These are phyloP conservation scores for Alternaria hordeiaustralica DNA, from an alignment of 2,329 filamentous ascomycete species.

Conservation along the genomic window DNA sequence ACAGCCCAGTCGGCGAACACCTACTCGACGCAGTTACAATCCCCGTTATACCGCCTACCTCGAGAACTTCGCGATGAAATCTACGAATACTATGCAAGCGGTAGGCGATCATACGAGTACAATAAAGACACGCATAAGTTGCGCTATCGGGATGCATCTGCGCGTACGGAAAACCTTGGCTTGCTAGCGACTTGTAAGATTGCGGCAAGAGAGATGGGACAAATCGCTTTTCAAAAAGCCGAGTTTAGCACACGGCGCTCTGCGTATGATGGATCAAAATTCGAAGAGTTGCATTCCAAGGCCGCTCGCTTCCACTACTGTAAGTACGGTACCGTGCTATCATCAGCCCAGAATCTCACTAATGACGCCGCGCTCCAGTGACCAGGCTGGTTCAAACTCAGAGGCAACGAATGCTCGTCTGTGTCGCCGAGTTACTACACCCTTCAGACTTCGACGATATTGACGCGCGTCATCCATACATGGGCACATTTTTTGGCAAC, in stretches of 20 bases:
- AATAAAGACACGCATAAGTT: neutral
- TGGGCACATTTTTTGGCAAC: no score
- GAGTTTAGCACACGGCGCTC: neutral
- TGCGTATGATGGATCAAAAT: neutral
- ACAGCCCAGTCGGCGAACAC: fast-evolving
- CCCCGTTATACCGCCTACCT: neutral
- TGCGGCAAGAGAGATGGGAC: fast-evolving
- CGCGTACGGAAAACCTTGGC: neutral
- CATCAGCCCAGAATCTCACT: no score
- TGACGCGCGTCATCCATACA: no score
- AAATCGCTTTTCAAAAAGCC: neutral
- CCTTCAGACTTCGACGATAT: no score
- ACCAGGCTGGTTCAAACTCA: no score
- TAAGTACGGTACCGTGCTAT: neutral
- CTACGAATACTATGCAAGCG: neutral
- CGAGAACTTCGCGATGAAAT: neutral
- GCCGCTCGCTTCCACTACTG: neutral
- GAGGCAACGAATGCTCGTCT: no score
- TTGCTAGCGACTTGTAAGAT: neutral
- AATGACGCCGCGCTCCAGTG: no score
- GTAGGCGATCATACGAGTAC: neutral
- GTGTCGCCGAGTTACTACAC: no score
- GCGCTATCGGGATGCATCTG: neutral
- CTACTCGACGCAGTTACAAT: neutral
- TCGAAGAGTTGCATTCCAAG: no score